A percentile compares a stretch with the other conserved stretches of the same genome.
Conservation (phyloP, 75 land plant species). For the Selaginella tamariscina region DNA sequence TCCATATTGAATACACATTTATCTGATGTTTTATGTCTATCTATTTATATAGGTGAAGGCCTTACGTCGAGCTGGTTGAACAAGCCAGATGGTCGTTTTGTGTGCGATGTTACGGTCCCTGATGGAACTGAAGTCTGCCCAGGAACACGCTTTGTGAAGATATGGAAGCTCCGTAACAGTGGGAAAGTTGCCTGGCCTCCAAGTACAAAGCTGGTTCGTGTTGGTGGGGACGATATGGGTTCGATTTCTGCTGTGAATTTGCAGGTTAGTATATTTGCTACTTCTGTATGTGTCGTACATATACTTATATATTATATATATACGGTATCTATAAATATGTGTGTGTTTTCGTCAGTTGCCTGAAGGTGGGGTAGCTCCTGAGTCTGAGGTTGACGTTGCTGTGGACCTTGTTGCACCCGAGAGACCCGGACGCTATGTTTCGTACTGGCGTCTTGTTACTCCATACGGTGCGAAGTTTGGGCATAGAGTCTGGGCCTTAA, state of each 20-base stretch:
- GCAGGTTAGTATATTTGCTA: constrained; percentile 34
- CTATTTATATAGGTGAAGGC: not conserved
- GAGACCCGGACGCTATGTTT: constrained; percentile 59
- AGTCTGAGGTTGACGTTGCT: constrained; percentile 51
- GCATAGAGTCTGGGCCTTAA: constrained; percentile 81
- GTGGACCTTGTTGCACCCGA: constrained; percentile 72
- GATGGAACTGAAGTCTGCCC: constrained; percentile 72
- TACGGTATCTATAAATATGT: not conserved
- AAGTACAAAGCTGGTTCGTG: constrained; percentile 55
- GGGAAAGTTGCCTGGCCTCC: constrained; percentile 52
- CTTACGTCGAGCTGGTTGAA: not conserved
- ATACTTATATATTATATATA: not conserved
- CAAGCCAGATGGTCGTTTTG: constrained; percentile 67
- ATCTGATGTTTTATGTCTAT: not conserved
- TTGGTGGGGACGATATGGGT: constrained; percentile 59
- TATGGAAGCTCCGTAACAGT: constrained; percentile 78
- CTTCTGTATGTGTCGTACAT: not conserved
- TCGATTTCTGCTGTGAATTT: constrained; percentile 31
- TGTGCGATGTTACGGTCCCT: constrained; percentile 62
- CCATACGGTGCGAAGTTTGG: constrained; percentile 79
- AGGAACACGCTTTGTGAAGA: constrained; percentile 63
- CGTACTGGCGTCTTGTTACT: constrained; percentile 70
- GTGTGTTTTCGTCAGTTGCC: constrained; percentile 35
- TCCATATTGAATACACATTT: not conserved
- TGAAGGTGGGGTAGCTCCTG: constrained; percentile 36